Evolutionary conservation across 371 early-diverging fungal species (phyloP), one percentile per base, ranked within the genome.

Genomic region (Conidiobolus coronatus): DNA sequence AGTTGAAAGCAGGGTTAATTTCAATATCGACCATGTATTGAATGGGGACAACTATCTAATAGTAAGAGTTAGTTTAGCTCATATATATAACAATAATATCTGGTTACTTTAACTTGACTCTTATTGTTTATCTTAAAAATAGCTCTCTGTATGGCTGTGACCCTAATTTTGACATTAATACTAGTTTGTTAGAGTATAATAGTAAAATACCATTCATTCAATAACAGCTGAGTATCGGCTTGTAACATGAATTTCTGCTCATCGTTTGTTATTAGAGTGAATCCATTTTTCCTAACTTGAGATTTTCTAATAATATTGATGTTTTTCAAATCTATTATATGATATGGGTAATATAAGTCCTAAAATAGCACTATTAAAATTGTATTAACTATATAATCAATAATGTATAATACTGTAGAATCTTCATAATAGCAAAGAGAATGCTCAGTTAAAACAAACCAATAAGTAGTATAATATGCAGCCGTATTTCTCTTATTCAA

Each of bases 271-370:
- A 68, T 58, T 11, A 81, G 63, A 17, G 60, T 70, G 52, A 81
- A 71, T 0, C 65, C 68, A 52, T 67, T 59, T 38, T 66, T 57
- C 46, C 61, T 55, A 19, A 20, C 11, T 11, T 58, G 58, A 18
- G 71, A 66, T 21, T 59, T 55, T 22, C 64, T 64, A 0, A 79
- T 70, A 1, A 61, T 55, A 9, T 69, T 50, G 1, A 68, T 71
- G 45, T 65, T 49, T 54, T 77, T 82, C 29, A 85, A 58, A 54
- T 79, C 70, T n/a, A 85, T 65, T 19, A 70, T 66, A 0, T 70
- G 73, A 40, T 70, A 51, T 0, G 84, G 81, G 33, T 68, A 76
- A 51, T 85, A 82, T 5, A 65, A 55, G 51, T 80, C 74, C 62
- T 70, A 49, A 18, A 36, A 11, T 18, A 36, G 22, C n/a, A n/a